Evolutionary conservation across 148 eudicot species (phyloP).

Genomic region (Agrostemma githago): DNA sequence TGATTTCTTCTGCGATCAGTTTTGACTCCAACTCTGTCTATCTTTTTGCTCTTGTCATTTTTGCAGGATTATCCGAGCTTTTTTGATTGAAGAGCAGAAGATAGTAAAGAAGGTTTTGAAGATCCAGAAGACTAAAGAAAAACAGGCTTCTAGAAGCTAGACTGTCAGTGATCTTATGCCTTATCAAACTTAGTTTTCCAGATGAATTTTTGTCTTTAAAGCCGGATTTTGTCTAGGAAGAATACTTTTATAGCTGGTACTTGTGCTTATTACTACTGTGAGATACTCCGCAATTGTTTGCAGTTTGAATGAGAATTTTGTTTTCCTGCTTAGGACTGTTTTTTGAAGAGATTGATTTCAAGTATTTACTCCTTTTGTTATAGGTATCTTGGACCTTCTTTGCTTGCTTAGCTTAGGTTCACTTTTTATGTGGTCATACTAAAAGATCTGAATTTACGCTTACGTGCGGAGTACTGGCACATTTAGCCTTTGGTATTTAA

Average conservation of each 20-base stretch:
- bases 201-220: slow-evolving; percentile 23
- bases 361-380: neutral
- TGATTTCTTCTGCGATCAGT: neutral
- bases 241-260: slow-evolving; percentile 17
- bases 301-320: slow-evolving; percentile 30
- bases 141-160: slow-evolving; percentile 35
- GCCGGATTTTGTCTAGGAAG: slow-evolving; percentile 20
- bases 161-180: slow-evolving; percentile 8
- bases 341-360: neutral
- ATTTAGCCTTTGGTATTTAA: neutral
- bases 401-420: neutral
- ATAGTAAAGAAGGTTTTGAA: slow-evolving; percentile 52
- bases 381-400: neutral
- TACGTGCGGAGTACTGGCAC: neutral
- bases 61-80: slow-evolving; percentile 47
- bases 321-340: slow-evolving; percentile 3
- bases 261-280: slow-evolving; percentile 23
- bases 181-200: slow-evolving; percentile 13
- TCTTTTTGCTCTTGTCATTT: neutral
- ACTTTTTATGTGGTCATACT: neutral
- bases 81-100: slow-evolving; percentile 52
- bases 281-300: slow-evolving; percentile 20
- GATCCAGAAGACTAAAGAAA: slow-evolving; percentile 53
- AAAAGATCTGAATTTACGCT: neutral
- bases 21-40: neutral